A percentile compares a stretch with the other conserved stretches of the same genome.
Conservation (phyloP, 2,329 filamentous ascomycete species). For the Pochonia chlamydosporia region DNA sequence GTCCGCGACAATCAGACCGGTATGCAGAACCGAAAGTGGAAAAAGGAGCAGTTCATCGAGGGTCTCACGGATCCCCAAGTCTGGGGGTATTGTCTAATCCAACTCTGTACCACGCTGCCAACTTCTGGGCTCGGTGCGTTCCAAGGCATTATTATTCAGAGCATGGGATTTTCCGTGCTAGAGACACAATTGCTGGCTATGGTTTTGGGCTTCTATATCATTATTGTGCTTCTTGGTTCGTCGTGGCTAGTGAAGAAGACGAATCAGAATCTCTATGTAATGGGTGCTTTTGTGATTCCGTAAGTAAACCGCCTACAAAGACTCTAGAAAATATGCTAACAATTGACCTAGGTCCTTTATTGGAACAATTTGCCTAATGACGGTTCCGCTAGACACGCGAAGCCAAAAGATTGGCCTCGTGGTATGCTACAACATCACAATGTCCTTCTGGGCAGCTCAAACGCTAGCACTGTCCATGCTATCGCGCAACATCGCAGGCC, state of each 20-base stretch:
- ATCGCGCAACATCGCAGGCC: conserved; percentile 63
- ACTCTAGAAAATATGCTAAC: conserved; percentile 6
- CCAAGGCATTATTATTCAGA: conserved; percentile 66
- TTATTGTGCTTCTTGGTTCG: conserved; percentile 60
- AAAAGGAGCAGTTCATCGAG: conserved; percentile 39
- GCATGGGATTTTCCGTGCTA: conserved; percentile 59
- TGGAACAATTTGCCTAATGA: conserved; percentile 68
- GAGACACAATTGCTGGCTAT: conserved; percentile 70
- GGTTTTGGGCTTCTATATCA: conserved; percentile 70
- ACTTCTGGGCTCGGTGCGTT: conserved; percentile 69
- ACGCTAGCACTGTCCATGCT: conserved; percentile 62
- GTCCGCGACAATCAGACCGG: conserved; percentile 57
- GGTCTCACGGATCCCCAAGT: conserved; percentile 60
- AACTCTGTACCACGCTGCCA: conserved; percentile 66
- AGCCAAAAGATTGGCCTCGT: conserved; percentile 60
- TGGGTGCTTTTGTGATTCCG: conserved; percentile 61
- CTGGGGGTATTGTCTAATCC: conserved; percentile 59
- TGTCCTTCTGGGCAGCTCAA: conserved; percentile 73
- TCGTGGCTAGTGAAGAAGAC: conserved; percentile 64
- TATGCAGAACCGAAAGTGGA: conserved; percentile 48
- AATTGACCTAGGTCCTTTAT: conserved; percentile 50
- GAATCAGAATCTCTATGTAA: conserved; percentile 61
- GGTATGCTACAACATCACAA: conserved; percentile 68
- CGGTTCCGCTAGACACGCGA: conserved; percentile 51
- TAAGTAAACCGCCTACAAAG: conserved; percentile 23